Percentiles rank a stretch among this genome's conserved stretches.
Conservation (phyloP, 768 basidiomycete genomes). For the Panellus pusillus region DNA sequence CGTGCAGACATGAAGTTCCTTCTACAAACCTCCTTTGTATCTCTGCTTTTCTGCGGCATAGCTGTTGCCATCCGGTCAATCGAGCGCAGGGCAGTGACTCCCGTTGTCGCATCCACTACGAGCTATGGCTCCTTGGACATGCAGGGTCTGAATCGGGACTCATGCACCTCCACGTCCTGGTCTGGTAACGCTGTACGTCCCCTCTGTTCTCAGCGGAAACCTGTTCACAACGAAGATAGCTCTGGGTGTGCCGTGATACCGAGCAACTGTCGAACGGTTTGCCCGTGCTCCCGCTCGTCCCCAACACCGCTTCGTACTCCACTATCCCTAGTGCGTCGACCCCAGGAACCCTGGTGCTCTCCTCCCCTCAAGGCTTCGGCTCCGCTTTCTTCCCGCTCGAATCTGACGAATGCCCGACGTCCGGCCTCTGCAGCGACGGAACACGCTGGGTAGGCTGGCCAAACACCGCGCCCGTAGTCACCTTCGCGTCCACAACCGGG, state of each 20-base stretch:
- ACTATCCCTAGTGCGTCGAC: background rate
- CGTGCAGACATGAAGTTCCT: too few relatives aligned
- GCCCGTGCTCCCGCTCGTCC: background rate
- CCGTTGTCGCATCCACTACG: slow-evolving; percentile 14
- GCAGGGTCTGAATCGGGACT: slow-evolving; percentile 7
- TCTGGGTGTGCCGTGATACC: slow-evolving; percentile 20
- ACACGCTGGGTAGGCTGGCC: slow-evolving; percentile 21
- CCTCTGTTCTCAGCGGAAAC: background rate
- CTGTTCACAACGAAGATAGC: background rate
- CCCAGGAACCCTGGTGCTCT: slow-evolving; percentile 1
- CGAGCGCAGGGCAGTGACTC: background rate
- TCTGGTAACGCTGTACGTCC: slow-evolving; percentile 1
- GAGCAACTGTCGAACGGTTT: slow-evolving; percentile 1
- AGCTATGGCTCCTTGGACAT: slow-evolving; percentile 9
- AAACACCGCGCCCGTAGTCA: slow-evolving; percentile 11
- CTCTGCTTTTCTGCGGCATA: background rate
- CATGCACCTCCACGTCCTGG: slow-evolving; percentile 13
- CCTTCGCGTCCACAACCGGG: background rate
- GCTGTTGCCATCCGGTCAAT: background rate
- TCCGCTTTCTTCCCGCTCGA: slow-evolving; percentile 11
- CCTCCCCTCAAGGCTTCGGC: slow-evolving; percentile 9
- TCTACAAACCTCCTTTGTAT: too few relatives aligned
- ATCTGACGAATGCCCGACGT: slow-evolving; percentile 13
- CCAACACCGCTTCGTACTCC: slow-evolving; percentile 12
- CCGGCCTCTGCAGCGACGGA: slow-evolving; percentile 8